Evolutionary conservation across 2,329 filamentous ascomycete genomes (phyloP).

Genomic region (Cladosporium sp.): DNA sequence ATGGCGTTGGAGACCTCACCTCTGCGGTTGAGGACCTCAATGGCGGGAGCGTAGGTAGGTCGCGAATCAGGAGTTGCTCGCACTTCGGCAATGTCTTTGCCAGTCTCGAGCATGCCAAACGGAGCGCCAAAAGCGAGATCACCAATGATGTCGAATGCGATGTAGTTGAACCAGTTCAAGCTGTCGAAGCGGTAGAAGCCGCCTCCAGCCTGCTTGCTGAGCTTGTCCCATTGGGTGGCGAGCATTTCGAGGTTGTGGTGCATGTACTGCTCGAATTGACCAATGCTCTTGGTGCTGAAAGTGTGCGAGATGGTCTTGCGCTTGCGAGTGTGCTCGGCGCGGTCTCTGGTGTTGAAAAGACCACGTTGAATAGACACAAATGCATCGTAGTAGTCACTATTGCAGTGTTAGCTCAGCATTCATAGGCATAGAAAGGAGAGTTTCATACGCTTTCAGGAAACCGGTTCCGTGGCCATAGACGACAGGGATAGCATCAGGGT

Average conservation of each 20-base stretch:
- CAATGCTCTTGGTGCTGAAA: constrained; percentile 75
- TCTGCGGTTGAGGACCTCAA: constrained; percentile 82
- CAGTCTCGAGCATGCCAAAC: constrained; percentile 19
- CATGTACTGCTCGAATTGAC: constrained; percentile 77
- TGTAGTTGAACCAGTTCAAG: constrained; percentile 28
- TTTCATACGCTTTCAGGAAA: constrained; percentile 38
- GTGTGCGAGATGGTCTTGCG: constrained; percentile 79
- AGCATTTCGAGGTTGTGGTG: constrained; percentile 73
- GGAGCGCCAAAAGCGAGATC: constrained; percentile 19
- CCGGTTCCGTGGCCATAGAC: constrained; percentile 66
- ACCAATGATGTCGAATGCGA: constrained; percentile 28
- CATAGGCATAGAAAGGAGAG: neutral
- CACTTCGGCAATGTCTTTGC: constrained; percentile 30
- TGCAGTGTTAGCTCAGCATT: neutral
- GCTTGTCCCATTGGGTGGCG: constrained; percentile 65
- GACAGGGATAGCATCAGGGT: constrained; percentile 68
- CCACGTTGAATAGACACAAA: constrained; percentile 84
- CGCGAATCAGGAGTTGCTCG: constrained; percentile 26
- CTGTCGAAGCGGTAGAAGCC: constrained; percentile 21
- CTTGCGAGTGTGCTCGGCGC: constrained; percentile 79
- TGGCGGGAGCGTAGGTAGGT: constrained; percentile 48
- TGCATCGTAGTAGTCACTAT: constrained; percentile 56
- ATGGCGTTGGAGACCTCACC: constrained; percentile 78
- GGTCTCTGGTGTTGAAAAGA: constrained; percentile 83
- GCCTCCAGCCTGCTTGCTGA: constrained; percentile 40